These are phyloP conservation scores for Lipomyces kockii DNA, from an alignment of 805 yeast genomes.

Conservation along the genomic window DNA sequence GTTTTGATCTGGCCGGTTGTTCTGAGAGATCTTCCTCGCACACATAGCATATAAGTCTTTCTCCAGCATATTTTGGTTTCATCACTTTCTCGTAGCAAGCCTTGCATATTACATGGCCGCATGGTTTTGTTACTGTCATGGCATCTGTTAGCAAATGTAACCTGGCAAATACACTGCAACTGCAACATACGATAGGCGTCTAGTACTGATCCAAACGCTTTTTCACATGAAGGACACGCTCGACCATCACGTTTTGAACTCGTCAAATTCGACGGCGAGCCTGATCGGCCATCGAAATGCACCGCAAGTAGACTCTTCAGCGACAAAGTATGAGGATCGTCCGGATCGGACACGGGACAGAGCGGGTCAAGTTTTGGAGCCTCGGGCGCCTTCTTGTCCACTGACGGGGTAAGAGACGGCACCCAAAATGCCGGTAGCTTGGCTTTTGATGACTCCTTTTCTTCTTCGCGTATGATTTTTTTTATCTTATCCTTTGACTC, in stretches of 20 bases:
- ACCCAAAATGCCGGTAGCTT: constrained; percentile 18
- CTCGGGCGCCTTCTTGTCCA: constrained; percentile 3
- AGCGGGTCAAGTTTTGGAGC: constrained; percentile 19
- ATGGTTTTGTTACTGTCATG: constrained; percentile 28
- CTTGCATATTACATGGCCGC: constrained; percentile 37
- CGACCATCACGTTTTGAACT: constrained; percentile 10
- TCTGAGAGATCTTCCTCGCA: constrained; percentile 29
- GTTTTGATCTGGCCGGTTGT: constrained; percentile 6
- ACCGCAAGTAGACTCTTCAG: constrained; percentile 25
- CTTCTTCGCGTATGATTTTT: not conserved
- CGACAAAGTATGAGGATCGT: constrained; percentile 21
- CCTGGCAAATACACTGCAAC: not conserved
- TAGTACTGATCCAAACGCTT: constrained; percentile 23
- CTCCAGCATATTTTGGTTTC: constrained; percentile 29
- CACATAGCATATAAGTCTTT: constrained; percentile 28
- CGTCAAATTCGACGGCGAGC: not conserved
- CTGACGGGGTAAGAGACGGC: constrained; percentile 16
- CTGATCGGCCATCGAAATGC: constrained; percentile 18
- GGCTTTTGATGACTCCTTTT: not conserved
- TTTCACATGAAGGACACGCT: constrained; percentile 36
- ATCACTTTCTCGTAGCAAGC: constrained; percentile 32
- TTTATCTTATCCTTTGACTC: constrained; percentile 4
- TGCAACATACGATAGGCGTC: constrained; percentile 32
- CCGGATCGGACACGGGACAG: constrained; percentile 33
- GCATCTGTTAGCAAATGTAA: not conserved